These are phyloP conservation scores for Wickerhamomyces sp. DNA, from an alignment of 1,139 yeast species.

Conservation along the genomic window DNA sequence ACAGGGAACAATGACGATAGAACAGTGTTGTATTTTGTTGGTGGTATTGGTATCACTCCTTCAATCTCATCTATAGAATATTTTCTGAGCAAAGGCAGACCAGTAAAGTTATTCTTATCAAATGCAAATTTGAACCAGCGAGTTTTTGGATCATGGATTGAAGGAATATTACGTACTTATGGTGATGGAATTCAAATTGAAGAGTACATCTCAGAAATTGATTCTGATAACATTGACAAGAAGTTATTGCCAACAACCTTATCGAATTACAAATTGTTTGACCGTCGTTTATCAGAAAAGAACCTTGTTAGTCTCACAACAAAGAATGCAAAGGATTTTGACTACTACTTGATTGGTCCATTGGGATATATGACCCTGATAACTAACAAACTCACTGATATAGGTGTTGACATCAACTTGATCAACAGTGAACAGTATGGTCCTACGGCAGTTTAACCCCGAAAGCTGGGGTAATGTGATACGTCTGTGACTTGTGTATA, in stretches of 20 bases:
- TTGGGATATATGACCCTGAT: slow-evolving; percentile 14
- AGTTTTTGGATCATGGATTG: slow-evolving; percentile 13
- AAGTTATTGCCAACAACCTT: slow-evolving; percentile 1
- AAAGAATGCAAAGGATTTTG: slow-evolving; percentile 3
- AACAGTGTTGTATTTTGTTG: slow-evolving; percentile 45
- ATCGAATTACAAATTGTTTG: slow-evolving; percentile 4
- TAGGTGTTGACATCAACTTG: slow-evolving; percentile 10
- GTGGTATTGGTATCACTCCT: slow-evolving; percentile 72
- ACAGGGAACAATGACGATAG: slow-evolving; percentile 7
- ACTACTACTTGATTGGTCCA: slow-evolving; percentile 21
- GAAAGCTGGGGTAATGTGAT: no score
- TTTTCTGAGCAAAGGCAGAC: slow-evolving; percentile 13
- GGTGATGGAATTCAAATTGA: slow-evolving; percentile 8
- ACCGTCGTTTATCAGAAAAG: slow-evolving; percentile 4
- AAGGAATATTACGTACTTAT: slow-evolving; percentile 9
- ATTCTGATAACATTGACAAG: not conserved
- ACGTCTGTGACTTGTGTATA: no score
- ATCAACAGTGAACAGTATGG: slow-evolving; percentile 22
- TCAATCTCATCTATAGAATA: slow-evolving; percentile 18
- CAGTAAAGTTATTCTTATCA: slow-evolving; percentile 16
- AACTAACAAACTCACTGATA: slow-evolving; percentile 1
- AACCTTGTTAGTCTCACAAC: slow-evolving; percentile 9
- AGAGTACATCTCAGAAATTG: slow-evolving; percentile 12
- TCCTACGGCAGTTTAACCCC: slow-evolving; percentile 9
- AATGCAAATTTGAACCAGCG: slow-evolving; percentile 8